Evolutionary conservation across 2,329 filamentous ascomycete species (phyloP).

Genomic region (Clonostachys byssicola): DNA sequence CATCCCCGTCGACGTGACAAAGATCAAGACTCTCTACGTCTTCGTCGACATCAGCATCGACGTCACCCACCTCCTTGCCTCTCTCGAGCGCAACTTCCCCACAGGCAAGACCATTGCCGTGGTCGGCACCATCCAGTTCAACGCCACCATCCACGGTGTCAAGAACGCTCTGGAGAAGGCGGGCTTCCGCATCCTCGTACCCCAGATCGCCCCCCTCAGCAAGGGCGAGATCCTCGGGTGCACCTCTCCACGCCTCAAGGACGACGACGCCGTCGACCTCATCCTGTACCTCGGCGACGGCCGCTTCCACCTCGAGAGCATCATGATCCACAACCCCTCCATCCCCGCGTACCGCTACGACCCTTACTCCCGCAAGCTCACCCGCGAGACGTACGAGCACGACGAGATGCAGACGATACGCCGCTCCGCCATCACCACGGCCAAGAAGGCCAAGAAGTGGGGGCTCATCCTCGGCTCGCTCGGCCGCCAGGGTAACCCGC

Average conservation of each 20-base stretch:
- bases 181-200: constrained; percentile 81
- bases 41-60: constrained; percentile 99
- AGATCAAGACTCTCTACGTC: constrained; percentile 95
- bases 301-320: constrained; percentile 92
- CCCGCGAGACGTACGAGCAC: constrained; percentile 88
- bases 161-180: constrained; percentile 73
- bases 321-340: constrained; percentile 96
- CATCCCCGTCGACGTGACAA: constrained; percentile 92
- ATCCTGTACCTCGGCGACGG: constrained; percentile 90
- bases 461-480: constrained; percentile 91
- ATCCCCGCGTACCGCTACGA: constrained; percentile 95
- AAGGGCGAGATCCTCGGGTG: constrained; percentile 98
- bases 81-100: constrained; percentile 83
- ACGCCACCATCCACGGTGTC: constrained; percentile 89
- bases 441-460: constrained; percentile 80
- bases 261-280: constrained; percentile 61
- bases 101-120: constrained; percentile 83
- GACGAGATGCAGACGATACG: constrained; percentile 84
- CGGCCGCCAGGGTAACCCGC: constrained; percentile 90
- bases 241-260: constrained; percentile 72
- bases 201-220: constrained; percentile 87
- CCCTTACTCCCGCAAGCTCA: constrained; percentile 88
- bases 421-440: constrained; percentile 69
- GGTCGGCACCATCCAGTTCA: constrained; percentile 98
- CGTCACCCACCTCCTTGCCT: constrained; percentile 78